Base-by-base conservation (phyloP, 2,329 filamentous ascomycete species). In the Teratosphaeria destructans region DNA sequence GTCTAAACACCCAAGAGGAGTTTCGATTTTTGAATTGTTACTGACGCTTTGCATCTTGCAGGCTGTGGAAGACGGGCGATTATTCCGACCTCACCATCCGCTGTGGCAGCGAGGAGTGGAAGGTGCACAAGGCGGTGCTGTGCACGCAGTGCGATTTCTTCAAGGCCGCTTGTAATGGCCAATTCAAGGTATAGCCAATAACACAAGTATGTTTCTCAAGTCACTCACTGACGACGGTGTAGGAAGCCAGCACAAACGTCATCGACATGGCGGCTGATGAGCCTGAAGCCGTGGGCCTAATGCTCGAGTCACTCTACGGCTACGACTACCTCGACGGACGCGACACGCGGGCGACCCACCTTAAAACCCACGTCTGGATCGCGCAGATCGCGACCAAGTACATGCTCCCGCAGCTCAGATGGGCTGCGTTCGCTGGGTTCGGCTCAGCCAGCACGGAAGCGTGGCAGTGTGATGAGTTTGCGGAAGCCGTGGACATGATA, bases 341-440 rank as follows among this genome's bases (percentile, higher is more conserved):
- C 23, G 23, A 23, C 23, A 23, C 23, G 23, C 23, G 23, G 23
- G 23, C 23, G 23, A 2, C 23, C 23, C 1, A 2, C 23, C 16
- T 49, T 0, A 16, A 23, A n/a, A 7, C 1, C 23, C 43, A 49
- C 16, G 8, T 10, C 16, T 19, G 5, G 5, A 23, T 49, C 43
- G 19, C 23, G 8, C 43, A 67, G 57, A 70, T 73, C 60, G 73
- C 72, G 3, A 66, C 71, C 58, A 71, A 70, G 57, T 74, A 67
- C 58, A 61, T 70, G 10, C 67, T 73, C 1, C 61, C 66, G 2
- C 59, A 68, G 0, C 68, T 75, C 1, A 66, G 65, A 59, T 63
- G 71, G 0, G 43, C 73, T 0, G 66, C 72, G 1, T 62, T 66
- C 6, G 59, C 72, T 14, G 65, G 72, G 0, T 75, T 74, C 57